These are phyloP conservation scores for Phyllostachys edulis DNA, from an alignment of 176 grass and related monocot genomes.

Conservation along the genomic window DNA sequence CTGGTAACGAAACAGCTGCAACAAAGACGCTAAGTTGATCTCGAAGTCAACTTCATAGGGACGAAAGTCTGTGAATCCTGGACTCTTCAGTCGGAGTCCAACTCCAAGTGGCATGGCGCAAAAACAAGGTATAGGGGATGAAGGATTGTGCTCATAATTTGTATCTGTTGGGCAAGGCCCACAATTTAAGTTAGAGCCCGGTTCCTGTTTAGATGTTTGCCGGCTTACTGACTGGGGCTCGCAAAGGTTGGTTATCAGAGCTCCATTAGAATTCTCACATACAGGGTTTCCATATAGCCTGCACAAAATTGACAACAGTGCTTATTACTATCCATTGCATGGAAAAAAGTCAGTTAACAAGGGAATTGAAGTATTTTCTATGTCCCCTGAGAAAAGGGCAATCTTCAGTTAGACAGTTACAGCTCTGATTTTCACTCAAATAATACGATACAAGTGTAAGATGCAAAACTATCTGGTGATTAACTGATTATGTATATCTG, in stretches of 20 bases:
- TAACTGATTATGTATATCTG: neutral
- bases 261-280: conserved; percentile 44
- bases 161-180: conserved; percentile 40
- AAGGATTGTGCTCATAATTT: conserved; percentile 67
- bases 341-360: neutral
- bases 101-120: conserved; percentile 70
- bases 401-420: neutral
- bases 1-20: conserved; percentile 59
- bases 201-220: conserved; percentile 38
- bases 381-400: neutral
- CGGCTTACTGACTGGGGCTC: conserved; percentile 33
- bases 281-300: conserved; percentile 85
- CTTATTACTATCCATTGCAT: conserved; percentile 13
- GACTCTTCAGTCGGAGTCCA: conserved; percentile 87
- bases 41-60: conserved; percentile 67
- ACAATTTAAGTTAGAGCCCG: conserved; percentile 29
- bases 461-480: neutral
- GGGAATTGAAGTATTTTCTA: neutral
- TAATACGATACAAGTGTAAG: conserved; percentile 4
- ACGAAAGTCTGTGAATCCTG: conserved; percentile 71
- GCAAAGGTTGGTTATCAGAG: conserved; percentile 44
- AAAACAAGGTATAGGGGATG: conserved; percentile 54
- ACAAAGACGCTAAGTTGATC: conserved; percentile 36
- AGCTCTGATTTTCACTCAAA: conserved; percentile 14
- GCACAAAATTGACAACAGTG: conserved; percentile 37